Percentiles rank a stretch among this genome's conserved stretches.
phyloP scores from a whole-genome alignment of 768 basidiomycete species.

The Tricholomella constricta region DNA sequence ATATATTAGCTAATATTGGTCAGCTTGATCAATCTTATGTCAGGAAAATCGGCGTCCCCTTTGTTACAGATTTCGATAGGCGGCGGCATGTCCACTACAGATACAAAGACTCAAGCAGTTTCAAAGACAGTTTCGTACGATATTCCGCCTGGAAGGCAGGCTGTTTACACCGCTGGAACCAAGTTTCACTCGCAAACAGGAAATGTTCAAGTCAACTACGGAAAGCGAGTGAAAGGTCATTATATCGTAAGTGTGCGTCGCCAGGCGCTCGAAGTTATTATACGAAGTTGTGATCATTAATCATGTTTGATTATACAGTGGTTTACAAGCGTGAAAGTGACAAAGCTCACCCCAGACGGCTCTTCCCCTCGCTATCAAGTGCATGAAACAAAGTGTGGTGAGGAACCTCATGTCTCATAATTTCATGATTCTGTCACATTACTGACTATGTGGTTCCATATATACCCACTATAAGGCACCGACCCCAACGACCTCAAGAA shows the following conservation, averaged over 20 bases:
- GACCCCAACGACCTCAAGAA: neutral
- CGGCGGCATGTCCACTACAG: conserved; percentile 10
- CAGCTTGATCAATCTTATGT: too few relatives aligned
- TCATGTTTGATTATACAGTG: conserved; percentile 3
- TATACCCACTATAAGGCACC: too few relatives aligned
- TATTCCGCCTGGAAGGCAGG: conserved; percentile 13
- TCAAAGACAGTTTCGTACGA: conserved; percentile 5
- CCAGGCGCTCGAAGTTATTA: too few relatives aligned
- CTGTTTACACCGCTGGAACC: conserved; percentile 10
- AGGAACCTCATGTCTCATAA: neutral
- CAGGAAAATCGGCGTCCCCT: too few relatives aligned
- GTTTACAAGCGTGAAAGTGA: conserved; percentile 8
- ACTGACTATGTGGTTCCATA: too few relatives aligned
- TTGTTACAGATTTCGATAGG: conserved; percentile 12
- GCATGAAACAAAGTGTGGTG: conserved; percentile 13
- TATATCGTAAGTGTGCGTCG: conserved; percentile 12
- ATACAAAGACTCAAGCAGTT: neutral
- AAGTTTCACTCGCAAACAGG: conserved; percentile 15
- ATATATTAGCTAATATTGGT: too few relatives aligned
- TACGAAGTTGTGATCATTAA: neutral
- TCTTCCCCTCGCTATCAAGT: conserved; percentile 5
- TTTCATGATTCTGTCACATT: neutral
- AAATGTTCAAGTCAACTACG: conserved; percentile 14
- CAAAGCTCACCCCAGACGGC: conserved; percentile 8
- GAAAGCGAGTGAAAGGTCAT: conserved; percentile 10